A percentile compares a stretch with the other conserved stretches of the same genome.
Evolutionary conservation across 768 basidiomycete genomes (phyloP).

Genomic region (Collybiopsis confluens): DNA sequence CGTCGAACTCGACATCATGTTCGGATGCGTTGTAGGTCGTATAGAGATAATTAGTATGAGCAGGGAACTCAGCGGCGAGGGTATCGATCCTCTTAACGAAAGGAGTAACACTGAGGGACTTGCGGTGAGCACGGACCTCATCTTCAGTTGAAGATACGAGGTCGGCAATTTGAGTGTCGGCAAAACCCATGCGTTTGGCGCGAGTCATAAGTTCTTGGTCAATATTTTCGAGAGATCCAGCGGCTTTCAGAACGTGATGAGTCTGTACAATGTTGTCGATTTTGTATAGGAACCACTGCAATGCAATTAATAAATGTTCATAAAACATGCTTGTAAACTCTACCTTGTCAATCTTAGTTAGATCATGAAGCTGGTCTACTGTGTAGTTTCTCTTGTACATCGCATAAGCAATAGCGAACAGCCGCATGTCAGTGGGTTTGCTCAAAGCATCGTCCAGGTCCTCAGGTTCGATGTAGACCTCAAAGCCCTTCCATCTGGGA

Average conservation of each 20-base stretch:
- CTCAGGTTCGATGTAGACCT: constrained; percentile 86
- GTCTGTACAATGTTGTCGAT: constrained; percentile 97
- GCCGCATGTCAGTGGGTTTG: constrained; percentile 89
- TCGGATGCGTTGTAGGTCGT: constrained; percentile 97
- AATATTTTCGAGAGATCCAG: constrained; percentile 64
- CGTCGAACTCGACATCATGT: constrained; percentile 93
- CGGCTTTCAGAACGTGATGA: constrained; percentile 66
- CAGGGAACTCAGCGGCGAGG: constrained; percentile 96
- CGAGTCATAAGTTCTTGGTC: constrained; percentile 74
- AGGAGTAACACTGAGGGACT: constrained; percentile 83
- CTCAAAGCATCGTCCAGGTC: constrained; percentile 77
- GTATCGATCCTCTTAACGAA: constrained; percentile 99
- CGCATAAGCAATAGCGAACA: constrained; percentile 96
- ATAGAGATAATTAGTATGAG: constrained; percentile 98
- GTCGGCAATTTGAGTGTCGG: constrained; percentile 88
- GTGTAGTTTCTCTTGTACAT: constrained; percentile 93
- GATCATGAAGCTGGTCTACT: constrained; percentile 83
- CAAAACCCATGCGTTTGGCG: constrained; percentile 94
- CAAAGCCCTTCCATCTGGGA: constrained; percentile 94
- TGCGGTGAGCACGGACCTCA: constrained; percentile 78
- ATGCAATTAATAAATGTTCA: not conserved
- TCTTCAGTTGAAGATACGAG: constrained; percentile 72
- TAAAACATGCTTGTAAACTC: constrained; percentile 6
- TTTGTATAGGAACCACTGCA: constrained; percentile 96
- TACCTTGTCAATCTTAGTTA: constrained; percentile 98